These are phyloP conservation scores for Echinochloa phyllopogon DNA, from an alignment of 176 grass and related monocot genomes.

Conservation along the genomic window DNA sequence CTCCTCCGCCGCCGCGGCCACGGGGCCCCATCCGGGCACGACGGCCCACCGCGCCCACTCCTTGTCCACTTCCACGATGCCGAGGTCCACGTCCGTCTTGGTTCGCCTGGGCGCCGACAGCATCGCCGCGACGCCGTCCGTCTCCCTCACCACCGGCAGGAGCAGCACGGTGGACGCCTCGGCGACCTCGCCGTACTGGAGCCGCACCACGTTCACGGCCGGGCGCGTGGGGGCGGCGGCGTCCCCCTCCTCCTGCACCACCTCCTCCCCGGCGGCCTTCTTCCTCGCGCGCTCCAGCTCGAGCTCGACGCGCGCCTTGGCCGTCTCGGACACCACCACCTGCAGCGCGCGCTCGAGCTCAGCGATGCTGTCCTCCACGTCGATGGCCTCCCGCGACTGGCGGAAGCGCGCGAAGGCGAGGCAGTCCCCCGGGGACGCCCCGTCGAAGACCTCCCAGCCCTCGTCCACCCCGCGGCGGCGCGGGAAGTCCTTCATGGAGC, in stretches of 20 bases:
- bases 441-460: constrained; percentile 63
- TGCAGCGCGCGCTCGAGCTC: constrained; percentile 64
- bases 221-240: neutral
- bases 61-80: constrained; percentile 72
- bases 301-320: constrained; percentile 45
- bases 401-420: constrained; percentile 77
- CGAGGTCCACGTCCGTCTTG: constrained; percentile 60
- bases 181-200: constrained; percentile 69
- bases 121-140: constrained; percentile 58
- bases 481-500: constrained; percentile 73
- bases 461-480: constrained; percentile 53
- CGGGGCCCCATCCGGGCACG: constrained; percentile 74
- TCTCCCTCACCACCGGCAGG: constrained; percentile 61
- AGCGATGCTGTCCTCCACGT: constrained; percentile 33
- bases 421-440: constrained; percentile 71
- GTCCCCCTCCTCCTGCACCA: constrained; percentile 16
- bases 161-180: constrained; percentile 73
- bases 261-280: constrained; percentile 48
- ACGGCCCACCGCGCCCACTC: constrained; percentile 81
- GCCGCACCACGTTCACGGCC: constrained; percentile 57
- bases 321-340: constrained; percentile 56
- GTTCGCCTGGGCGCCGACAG: constrained; percentile 55
- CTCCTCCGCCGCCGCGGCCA: constrained; percentile 46
- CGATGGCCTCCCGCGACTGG: constrained; percentile 62
- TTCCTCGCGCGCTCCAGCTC: constrained; percentile 58